Evolutionary conservation across 768 basidiomycete species (phyloP).

Genomic region (Phylloporus sp.): DNA sequence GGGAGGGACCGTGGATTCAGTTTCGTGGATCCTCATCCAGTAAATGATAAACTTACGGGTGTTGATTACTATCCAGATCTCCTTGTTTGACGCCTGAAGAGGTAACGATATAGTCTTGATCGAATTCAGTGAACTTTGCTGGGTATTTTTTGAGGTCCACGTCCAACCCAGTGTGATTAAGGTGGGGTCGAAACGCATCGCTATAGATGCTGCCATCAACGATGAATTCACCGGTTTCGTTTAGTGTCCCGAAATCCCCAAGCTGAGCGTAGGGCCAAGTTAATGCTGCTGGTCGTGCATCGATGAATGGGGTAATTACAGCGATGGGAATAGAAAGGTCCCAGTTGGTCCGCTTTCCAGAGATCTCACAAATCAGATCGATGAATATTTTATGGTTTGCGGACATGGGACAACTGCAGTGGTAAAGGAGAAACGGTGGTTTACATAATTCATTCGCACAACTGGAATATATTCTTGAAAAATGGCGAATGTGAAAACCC

Average conservation of each 20-base stretch:
- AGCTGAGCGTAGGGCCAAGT: constrained; percentile 13
- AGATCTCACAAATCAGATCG: too few species aligned
- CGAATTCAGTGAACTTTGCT: constrained; percentile 3
- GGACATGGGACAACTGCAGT: too few species aligned
- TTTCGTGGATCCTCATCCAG: too few species aligned
- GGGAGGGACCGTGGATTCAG: background rate
- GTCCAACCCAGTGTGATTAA: background rate
- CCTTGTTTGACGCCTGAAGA: constrained; percentile 15
- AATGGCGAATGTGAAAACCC: too few species aligned
- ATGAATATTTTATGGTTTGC: too few species aligned
- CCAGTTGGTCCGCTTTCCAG: too few species aligned
- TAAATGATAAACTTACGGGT: background rate
- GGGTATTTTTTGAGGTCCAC: constrained; percentile 1
- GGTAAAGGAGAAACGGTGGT: too few species aligned
- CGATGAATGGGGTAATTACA: too few species aligned
- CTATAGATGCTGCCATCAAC: constrained; percentile 28
- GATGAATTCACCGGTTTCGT: constrained; percentile 6
- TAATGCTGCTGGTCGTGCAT: background rate
- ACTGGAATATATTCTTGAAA: too few species aligned
- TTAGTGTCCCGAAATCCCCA: constrained; percentile 28
- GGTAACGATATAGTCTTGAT: constrained; percentile 17
- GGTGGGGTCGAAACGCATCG: constrained; percentile 1
- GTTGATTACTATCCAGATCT: constrained; percentile 9
- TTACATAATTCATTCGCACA: too few species aligned
- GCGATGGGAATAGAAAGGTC: background rate